Evolutionary conservation across 2,329 filamentous ascomycete genomes (phyloP), one percentile per base, ranked within the genome.

Genomic region (Pyrenochaeta sp.): DNA sequence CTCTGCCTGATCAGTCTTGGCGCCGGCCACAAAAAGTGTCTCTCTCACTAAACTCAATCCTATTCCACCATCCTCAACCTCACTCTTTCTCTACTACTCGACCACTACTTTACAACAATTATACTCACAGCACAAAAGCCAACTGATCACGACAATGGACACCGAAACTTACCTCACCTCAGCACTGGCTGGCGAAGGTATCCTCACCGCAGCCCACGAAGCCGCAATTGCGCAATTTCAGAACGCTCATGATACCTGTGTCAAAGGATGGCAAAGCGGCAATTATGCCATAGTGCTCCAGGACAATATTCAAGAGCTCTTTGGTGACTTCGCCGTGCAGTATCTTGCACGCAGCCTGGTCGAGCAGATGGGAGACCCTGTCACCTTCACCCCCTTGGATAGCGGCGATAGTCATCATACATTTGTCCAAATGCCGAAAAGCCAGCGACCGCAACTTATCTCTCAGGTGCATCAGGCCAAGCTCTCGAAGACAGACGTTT

Each of bases 241-340:
- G 28, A 49, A 32, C 40, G 43, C 62, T 25, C 51, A 59, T n/a
- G 44, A 54, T 25, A 44, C 42, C 22, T 64, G 62, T 43, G 15
- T 56, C 19, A 48, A 52, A 6, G 46, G 44, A 24, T 64, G 56
- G 56, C 22, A 43, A 12, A 34, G 47, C 24, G 59, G 59, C 25
- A 50, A 54, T 8, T 34, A 54, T 3, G 48, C 44, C 2, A 50
- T 65, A 3, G 15, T 55, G 15, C 56, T 65, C 12, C 40, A 51
- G 28, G 27, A 39, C 48, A 59, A 65, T 30, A 49, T 65, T 13
- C 56, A 56, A 37, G 59, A 56, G 27, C 50, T 54, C 24, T 65
- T 59, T n/a, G 59, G 59, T 34, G 44, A 54, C n/a, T 37, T 55
- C 30, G 52, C 58, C 40, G 24, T 61, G 25, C 24, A 45, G 5